Percentiles rank a stretch among this genome's conserved stretches.
Evolutionary conservation across 1,284 basidiomycete species (phyloP).

Genomic region (Boletus mariae): DNA sequence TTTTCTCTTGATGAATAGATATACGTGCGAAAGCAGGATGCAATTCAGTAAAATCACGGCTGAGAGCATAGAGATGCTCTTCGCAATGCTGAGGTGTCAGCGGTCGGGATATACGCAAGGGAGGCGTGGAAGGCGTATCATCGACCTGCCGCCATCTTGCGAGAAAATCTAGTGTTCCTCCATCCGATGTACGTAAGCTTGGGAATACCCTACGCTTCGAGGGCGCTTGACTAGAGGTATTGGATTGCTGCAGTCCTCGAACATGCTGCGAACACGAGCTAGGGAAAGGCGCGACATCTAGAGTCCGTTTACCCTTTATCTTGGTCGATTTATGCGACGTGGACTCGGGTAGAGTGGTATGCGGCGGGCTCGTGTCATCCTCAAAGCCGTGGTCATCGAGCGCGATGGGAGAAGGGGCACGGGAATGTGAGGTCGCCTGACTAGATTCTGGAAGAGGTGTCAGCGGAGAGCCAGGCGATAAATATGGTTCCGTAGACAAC

Average conservation of each 20-base stretch:
- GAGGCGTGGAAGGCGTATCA: neutral
- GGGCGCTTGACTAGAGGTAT: constrained; percentile 10
- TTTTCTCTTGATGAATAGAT: constrained; percentile 24
- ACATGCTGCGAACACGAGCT: constrained; percentile 56
- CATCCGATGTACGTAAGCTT: constrained; percentile 2
- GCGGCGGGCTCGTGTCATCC: constrained; percentile 8
- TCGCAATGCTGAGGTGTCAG: constrained; percentile 20
- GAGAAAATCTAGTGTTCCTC: constrained; percentile 20
- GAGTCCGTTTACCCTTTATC: constrained; percentile 6
- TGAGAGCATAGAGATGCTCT: constrained; percentile 13
- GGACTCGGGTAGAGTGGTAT: constrained; percentile 1
- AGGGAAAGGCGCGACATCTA: constrained; percentile 45
- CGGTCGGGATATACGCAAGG: constrained; percentile 1
- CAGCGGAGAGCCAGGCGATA: constrained; percentile 5
- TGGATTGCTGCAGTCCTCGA: constrained; percentile 47
- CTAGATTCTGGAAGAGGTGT: constrained; percentile 13
- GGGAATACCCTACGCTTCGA: constrained; percentile 9
- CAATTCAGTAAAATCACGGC: constrained; percentile 15
- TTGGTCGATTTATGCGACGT: constrained; percentile 3
- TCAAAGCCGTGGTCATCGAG: neutral
- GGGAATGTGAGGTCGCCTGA: constrained; percentile 6
- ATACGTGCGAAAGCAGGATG: constrained; percentile 58
- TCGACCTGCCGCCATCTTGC: constrained; percentile 4
- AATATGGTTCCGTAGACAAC: constrained; percentile 11
- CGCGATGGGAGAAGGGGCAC: constrained; percentile 4